phyloP scores from a whole-genome alignment of 208 protist species.

The Trypanosoma theileri region DNA sequence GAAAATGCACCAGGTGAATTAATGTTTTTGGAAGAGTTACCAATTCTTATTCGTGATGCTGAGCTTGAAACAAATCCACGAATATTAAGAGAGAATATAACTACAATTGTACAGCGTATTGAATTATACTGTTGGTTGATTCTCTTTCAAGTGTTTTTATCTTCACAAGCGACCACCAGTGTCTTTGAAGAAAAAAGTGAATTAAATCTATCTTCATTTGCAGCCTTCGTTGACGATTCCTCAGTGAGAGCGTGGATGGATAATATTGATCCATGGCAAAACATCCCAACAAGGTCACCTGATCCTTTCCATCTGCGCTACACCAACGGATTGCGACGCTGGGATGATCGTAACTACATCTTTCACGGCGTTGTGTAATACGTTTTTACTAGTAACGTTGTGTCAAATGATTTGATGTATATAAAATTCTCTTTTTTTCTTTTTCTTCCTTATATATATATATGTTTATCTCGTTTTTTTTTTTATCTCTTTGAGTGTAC shows the following conservation, averaged over 20 bases:
- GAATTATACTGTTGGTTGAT: slow-evolving; percentile 68
- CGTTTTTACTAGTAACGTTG: background rate
- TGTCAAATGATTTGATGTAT: background rate
- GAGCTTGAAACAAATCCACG: slow-evolving; percentile 21
- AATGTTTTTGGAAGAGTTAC: slow-evolving; percentile 32
- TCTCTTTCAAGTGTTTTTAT: slow-evolving; percentile 61
- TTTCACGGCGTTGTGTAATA: slow-evolving; percentile 28
- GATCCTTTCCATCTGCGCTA: slow-evolving; percentile 71
- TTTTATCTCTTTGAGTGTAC: background rate
- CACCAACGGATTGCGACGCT: slow-evolving; percentile 76
- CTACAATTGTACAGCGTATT: slow-evolving; percentile 28
- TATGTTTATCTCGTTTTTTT: slow-evolving; percentile 1
- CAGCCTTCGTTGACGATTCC: slow-evolving; percentile 34
- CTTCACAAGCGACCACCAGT: slow-evolving; percentile 21
- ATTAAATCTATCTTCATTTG: slow-evolving; percentile 39
- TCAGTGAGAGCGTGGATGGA: slow-evolving; percentile 46
- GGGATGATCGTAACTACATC: slow-evolving; percentile 80
- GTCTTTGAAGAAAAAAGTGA: slow-evolving; percentile 15
- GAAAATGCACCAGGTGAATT: slow-evolving; percentile 26
- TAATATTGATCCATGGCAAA: slow-evolving; percentile 71
- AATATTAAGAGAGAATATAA: slow-evolving; percentile 27
- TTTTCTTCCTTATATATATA: background rate
- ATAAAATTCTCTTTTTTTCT: background rate
- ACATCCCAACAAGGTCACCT: slow-evolving; percentile 30
- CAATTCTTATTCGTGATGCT: slow-evolving; percentile 19